Conservation (phyloP, 225 moss, liverwort and hornwort genomes). For the Ulota crispa region DNA sequence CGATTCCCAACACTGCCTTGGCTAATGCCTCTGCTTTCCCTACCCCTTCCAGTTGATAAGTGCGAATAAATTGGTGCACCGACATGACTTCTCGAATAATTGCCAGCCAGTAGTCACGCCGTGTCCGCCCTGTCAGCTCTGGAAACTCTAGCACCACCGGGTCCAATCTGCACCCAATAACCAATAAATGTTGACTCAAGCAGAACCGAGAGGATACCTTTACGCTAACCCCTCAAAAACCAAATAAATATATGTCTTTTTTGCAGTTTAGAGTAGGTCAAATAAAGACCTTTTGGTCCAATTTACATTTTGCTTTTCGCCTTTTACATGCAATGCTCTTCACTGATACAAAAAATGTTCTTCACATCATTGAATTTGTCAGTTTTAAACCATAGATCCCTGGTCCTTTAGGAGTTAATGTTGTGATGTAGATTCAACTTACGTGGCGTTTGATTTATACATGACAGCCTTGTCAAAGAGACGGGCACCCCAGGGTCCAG, state of each 20-base stretch:
- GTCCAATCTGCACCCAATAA: conserved; percentile 60
- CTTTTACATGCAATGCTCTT: background rate
- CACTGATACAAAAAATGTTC: background rate
- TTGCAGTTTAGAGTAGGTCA: background rate
- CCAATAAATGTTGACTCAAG: background rate
- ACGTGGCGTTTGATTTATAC: conserved; percentile 96
- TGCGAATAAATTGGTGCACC: conserved; percentile 78
- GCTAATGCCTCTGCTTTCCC: conserved; percentile 80
- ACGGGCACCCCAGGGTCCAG: conserved; percentile 98
- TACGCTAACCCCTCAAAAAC: background rate
- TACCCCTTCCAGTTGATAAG: conserved; percentile 70
- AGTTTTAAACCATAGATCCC: background rate
- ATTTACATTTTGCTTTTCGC: background rate
- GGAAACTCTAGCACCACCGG: conserved; percentile 90
- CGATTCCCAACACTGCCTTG: conserved; percentile 90
- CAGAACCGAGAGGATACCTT: background rate
- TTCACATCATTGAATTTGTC: background rate
- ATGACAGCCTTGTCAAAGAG: conserved; percentile 98
- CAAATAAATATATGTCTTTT: too few relatives aligned
- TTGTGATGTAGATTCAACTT: conserved; percentile 7
- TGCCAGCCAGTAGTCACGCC: conserved; percentile 94
- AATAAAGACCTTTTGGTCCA: background rate
- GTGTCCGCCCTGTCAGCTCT: conserved; percentile 83
- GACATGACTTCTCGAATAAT: conserved; percentile 84
- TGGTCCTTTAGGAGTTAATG: background rate